Conservation (phyloP, 73 alveolate species). For the Tetrahymena thermophila region DNA sequence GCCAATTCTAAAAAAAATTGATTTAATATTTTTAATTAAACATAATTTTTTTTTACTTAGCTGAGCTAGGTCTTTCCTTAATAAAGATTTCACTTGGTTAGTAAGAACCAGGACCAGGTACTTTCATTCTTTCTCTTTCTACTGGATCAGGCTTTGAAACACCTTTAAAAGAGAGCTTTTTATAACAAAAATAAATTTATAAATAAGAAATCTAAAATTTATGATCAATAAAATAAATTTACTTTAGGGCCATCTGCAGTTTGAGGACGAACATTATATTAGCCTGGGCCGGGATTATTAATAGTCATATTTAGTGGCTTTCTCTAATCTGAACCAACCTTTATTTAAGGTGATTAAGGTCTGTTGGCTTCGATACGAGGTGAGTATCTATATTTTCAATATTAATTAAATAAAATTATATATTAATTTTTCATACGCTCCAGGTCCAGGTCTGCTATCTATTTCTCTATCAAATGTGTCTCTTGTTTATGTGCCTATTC, state of each 20-base stretch:
- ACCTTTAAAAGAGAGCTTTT: slow-evolving; percentile 24
- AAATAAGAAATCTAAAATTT: background rate
- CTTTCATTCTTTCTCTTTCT: slow-evolving; percentile 1
- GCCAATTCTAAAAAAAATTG: slow-evolving; percentile 11
- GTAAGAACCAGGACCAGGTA: slow-evolving; percentile 44
- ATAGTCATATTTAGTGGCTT: background rate
- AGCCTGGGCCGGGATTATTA: background rate
- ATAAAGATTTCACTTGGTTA: slow-evolving; percentile 22
- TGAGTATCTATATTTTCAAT: background rate
- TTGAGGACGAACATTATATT: background rate
- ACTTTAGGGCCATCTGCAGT: background rate
- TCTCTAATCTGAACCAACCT: background rate
- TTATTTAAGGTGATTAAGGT: background rate
- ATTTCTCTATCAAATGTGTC: background rate
- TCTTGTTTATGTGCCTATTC: background rate
- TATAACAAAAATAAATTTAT: background rate
- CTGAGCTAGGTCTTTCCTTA: slow-evolving; percentile 42
- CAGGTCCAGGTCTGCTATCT: slow-evolving; percentile 36
- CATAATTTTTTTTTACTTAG: background rate
- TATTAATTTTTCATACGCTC: slow-evolving; percentile 19
- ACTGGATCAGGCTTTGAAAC: slow-evolving; percentile 17
- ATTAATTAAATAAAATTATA: background rate
- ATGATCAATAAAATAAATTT: background rate
- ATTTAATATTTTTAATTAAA: background rate
- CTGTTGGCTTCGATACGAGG: background rate